These are phyloP conservation scores for Pythium aristosporum DNA, from an alignment of 352 stramenopile genomes.

Conservation along the genomic window DNA sequence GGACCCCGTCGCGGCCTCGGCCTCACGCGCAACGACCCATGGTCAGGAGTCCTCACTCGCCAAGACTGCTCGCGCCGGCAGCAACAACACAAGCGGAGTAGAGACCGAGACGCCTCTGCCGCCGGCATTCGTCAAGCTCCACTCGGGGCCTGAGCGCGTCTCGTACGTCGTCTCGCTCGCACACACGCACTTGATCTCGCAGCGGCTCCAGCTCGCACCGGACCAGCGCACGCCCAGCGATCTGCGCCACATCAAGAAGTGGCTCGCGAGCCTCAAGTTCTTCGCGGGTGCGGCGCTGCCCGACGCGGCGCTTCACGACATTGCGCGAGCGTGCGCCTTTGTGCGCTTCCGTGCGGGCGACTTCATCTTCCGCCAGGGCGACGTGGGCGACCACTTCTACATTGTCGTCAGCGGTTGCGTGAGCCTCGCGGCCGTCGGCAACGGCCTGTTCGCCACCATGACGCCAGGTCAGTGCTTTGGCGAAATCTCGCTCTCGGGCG, in stretches of 20 bases:
- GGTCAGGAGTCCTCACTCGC: not conserved
- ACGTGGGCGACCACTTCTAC: conserved; percentile 70
- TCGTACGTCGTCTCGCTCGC: conserved; percentile 39
- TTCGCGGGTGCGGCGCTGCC: conserved; percentile 59
- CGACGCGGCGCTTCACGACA: conserved; percentile 48
- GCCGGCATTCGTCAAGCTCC: conserved; percentile 42
- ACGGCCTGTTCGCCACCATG: conserved; percentile 69
- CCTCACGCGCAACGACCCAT: not conserved
- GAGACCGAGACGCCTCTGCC: conserved; percentile 2
- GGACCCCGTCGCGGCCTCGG: conserved; percentile 7
- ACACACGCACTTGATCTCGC: conserved; percentile 31
- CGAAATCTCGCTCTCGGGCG: conserved; percentile 69
- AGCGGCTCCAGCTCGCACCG: conserved; percentile 38
- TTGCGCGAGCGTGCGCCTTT: conserved; percentile 49
- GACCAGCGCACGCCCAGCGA: conserved; percentile 40
- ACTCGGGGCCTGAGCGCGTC: conserved; percentile 38
- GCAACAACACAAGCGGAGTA: too few relatives aligned
- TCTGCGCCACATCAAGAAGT: conserved; percentile 61
- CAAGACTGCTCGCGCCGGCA: too few relatives aligned
- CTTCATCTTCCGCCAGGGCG: conserved; percentile 72
- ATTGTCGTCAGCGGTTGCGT: conserved; percentile 68
- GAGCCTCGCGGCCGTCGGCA: conserved; percentile 60
- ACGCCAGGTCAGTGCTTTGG: conserved; percentile 64
- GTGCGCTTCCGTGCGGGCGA: conserved; percentile 41
- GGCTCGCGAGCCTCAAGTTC: conserved; percentile 63